Base-by-base conservation (phyloP, 805 yeast species). In the Yamadazyma phyllophila region DNA sequence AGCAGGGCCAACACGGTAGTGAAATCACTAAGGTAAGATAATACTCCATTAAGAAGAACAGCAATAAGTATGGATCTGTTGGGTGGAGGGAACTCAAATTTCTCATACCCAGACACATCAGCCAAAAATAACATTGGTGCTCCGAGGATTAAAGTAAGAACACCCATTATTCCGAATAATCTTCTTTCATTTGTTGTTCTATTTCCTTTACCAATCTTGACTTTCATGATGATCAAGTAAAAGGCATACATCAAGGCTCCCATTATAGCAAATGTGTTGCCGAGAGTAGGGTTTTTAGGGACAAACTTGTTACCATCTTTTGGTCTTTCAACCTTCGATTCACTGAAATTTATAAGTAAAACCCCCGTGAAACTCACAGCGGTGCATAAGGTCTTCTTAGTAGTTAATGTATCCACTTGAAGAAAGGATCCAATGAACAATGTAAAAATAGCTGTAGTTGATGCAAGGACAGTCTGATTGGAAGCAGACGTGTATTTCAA, bases 401-500 rank as follows among this genome's bases (percentile, higher is more conserved):
- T 4, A 12, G 77, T 59, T 48, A 78, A 66, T 6, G 54, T 53
- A 45, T 78, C 83, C 14, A 74, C 71, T 20, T 64, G 63, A 15
- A 67, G 55, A 8, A 62, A 15, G 1, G 60, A 64, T 1, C 82
- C 80, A 15, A 77, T 58, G 12, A 76, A 50, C 30, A 78, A 59
- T 0, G 82, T 76, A 55, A 76, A 78, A 3, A 77, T 65, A 11
- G 82, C 73, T 2, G 81, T 69, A 1, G 80, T 71, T 2, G 82
- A 72, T 6, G 80, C 70, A 13, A 78, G 55, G 8, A 78, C 74
- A 0, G 82, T 74, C 51, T 71, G 78, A 52, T 76, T 77, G 15
- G 82, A 73, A 0, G 81, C 80, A 9, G 78, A 69, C 0, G 83
- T 78, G 53, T 66, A 78, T 49, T 66, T 66, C 37, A 78, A 62